Base-by-base conservation (phyloP, 257 asterid genomes). In the Nicotiana obtusifolia region DNA sequence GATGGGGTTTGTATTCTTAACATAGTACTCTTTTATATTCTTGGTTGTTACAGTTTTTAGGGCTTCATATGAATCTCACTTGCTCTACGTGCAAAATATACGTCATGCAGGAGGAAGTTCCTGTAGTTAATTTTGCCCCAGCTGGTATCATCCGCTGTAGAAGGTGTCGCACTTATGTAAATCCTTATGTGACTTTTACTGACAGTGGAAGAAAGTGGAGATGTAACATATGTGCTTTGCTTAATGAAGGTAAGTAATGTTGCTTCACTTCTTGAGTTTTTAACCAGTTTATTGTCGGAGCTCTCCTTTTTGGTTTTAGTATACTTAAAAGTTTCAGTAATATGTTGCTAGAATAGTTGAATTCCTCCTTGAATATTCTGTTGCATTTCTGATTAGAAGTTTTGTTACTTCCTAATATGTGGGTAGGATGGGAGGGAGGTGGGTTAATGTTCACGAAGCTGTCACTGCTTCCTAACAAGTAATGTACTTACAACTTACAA, bases 171-270 rank as follows among this genome's bases (percentile, higher is more conserved):
- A 91, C 97, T 17, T 90, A 91, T 85, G 89, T 94, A 82, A 94
- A 94, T 84, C 98, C 98, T 8, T 91, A 81, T 62, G 93, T 90
- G 85, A 66, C 92, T n/a, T 94, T 93, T 86, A 84, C 92, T 37
- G 97, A 94, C 57, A 86, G 88, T 84, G 98, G 97, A 82, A 91
- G 94, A 86, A 91, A 89, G 88, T 94, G 98, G 98, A 90, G 87
- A 81, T 94, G 98, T 90, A 94, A 94, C 84, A 91, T 94, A 66
- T 93, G 98, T 83, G 87, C 95, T 30, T 85, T 88, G 81, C 90
- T 88, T 73, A 94, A 94, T 86, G 93, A 94, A 71, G 98, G 97
- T 93, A 84, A 81, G 24, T 49, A 49, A 73, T 22, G 13, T 44
- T 71, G 31, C 56, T 71, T 44, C 62, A 57, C 53, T 47, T 73